These are phyloP conservation scores for Nannochloropsis oceanica DNA, from an alignment of 108 stramenopile species.

Conservation along the genomic window DNA sequence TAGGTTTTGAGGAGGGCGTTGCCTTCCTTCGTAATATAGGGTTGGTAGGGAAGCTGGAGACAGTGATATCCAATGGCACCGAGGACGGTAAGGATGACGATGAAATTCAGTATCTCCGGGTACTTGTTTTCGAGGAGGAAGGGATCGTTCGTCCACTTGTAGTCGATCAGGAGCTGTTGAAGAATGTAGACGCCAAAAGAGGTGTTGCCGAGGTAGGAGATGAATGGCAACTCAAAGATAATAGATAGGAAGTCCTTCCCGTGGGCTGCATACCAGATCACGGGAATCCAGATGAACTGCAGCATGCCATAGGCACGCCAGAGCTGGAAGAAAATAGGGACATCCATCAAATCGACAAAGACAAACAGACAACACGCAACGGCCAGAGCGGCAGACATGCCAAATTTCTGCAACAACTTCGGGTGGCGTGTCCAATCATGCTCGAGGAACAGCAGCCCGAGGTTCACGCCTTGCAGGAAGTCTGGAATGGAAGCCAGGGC, in stretches of 20 bases:
- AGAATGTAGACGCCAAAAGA: neutral
- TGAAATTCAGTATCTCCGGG: neutral
- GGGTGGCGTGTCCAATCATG: neutral
- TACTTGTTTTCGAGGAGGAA: neutral
- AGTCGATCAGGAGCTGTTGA: neutral
- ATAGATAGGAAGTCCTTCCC: neutral
- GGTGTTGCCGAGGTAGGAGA: neutral
- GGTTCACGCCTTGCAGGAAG: neutral
- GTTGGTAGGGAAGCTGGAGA: neutral
- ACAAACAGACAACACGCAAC: neutral
- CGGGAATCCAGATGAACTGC: neutral
- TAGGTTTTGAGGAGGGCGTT: neutral
- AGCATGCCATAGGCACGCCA: neutral
- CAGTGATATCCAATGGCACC: neutral
- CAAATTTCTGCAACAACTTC: neutral
- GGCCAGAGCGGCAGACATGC: neutral
- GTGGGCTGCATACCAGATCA: neutral
- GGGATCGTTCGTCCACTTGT: neutral
- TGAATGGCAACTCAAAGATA: neutral
- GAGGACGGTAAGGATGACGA: neutral
- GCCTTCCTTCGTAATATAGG: neutral
- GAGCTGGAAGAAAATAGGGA: neutral
- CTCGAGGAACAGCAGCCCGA: neutral
- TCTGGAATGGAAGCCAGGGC: neutral
- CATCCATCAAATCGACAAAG: neutral